These are phyloP conservation scores for Malus asiatica DNA, from an alignment of 306 rosid species.

Conservation along the genomic window DNA sequence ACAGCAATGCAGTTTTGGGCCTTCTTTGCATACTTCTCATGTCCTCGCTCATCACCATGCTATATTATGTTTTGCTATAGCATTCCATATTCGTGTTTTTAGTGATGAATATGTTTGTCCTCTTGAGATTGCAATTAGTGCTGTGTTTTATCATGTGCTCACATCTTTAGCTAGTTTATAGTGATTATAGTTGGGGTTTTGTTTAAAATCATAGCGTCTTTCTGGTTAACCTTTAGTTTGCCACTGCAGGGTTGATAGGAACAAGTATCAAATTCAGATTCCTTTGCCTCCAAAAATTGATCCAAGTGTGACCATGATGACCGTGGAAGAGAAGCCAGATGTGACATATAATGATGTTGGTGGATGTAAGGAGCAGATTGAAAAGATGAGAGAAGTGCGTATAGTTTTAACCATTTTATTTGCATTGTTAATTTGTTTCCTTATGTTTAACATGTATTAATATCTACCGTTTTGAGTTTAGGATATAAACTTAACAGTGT, in stretches of 20 bases:
- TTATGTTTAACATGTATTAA: not conserved
- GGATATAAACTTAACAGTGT: not conserved
- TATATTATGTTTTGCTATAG: not conserved
- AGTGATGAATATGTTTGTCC: not conserved
- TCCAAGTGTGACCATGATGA: slow-evolving; percentile 99
- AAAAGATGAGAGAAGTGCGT: slow-evolving; percentile 92
- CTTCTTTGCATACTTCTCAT: not conserved
- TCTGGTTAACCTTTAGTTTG: slow-evolving; percentile 15
- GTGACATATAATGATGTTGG: slow-evolving; percentile 98
- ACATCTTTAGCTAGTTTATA: not conserved
- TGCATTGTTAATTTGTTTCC: not conserved
- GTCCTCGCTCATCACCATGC: not conserved
- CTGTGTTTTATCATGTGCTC: not conserved
- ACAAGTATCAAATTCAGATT: slow-evolving; percentile 97
- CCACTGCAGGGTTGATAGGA: slow-evolving; percentile 80
- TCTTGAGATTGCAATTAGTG: not conserved
- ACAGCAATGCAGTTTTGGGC: not conserved
- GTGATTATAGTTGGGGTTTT: not conserved
- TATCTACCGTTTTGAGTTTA: not conserved
- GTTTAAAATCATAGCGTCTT: not conserved
- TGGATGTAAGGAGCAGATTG: slow-evolving; percentile 96
- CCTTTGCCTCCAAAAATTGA: slow-evolving; percentile 98
- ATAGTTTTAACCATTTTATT: not conserved
- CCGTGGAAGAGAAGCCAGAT: slow-evolving; percentile 96
- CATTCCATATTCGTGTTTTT: not conserved